Evolutionary conservation across 208 protist genomes (phyloP).

Genomic region (Endotrypanum monterogeii): DNA sequence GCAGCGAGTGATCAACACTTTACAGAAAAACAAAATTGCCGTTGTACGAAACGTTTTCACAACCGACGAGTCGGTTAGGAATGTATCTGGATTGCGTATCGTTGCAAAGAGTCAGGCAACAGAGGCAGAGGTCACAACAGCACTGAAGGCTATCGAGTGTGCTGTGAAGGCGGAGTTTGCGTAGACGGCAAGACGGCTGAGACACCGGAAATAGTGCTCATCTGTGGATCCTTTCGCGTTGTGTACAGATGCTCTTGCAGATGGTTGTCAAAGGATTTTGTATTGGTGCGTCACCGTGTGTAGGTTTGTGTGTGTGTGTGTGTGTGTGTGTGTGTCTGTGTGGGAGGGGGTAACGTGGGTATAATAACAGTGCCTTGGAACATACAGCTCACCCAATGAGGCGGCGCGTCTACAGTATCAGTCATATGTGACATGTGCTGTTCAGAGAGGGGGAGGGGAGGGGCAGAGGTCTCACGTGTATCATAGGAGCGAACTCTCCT

Average conservation of each 20-base stretch:
- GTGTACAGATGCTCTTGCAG: neutral
- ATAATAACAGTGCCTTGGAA: too few species aligned
- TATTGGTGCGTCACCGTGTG: neutral
- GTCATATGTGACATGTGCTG: too few species aligned
- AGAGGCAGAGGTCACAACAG: slow-evolving; percentile 49
- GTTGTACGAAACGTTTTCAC: slow-evolving; percentile 72
- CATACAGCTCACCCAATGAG: too few species aligned
- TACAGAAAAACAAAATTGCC: slow-evolving; percentile 57
- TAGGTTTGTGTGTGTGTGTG: too few species aligned
- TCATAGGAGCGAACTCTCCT: too few species aligned
- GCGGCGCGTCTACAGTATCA: too few species aligned
- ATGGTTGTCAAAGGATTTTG: neutral
- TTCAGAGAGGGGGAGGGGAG: too few species aligned
- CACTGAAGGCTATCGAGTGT: slow-evolving; percentile 42
- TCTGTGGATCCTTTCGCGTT: neutral
- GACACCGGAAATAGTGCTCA: neutral
- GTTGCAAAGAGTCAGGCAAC: slow-evolving; percentile 64
- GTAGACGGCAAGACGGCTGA: slow-evolving; percentile 5
- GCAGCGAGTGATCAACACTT: slow-evolving; percentile 53
- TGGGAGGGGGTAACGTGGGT: too few species aligned
- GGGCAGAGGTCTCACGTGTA: too few species aligned
- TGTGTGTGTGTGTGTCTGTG: too few species aligned
- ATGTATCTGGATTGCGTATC: slow-evolving; percentile 63
- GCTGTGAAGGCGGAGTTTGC: slow-evolving; percentile 68
- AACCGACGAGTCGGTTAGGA: slow-evolving; percentile 59